phyloP scores from a whole-genome alignment of 148 eudicot species.

The Spergularia marina region DNA sequence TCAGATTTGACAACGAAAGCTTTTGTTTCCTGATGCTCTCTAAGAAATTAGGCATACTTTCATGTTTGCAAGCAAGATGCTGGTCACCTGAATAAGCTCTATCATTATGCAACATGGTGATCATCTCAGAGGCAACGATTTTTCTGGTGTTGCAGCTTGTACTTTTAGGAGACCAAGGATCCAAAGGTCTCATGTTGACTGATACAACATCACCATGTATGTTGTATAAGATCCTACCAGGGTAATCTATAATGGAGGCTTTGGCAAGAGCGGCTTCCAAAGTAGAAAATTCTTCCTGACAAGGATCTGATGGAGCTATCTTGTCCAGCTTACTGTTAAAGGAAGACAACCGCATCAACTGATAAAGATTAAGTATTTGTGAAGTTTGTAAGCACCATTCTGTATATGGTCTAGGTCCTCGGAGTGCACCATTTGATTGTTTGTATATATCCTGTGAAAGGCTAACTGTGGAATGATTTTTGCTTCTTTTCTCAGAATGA shows the following conservation, averaged over 20 bases:
- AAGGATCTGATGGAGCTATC: slow-evolving; percentile 10
- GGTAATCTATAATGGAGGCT: too few species aligned
- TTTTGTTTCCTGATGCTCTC: slow-evolving; percentile 27
- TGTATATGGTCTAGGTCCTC: slow-evolving; percentile 9
- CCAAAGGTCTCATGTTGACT: slow-evolving; percentile 8
- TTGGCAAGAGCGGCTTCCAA: slow-evolving; percentile 17
- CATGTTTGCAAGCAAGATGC: slow-evolving; percentile 24
- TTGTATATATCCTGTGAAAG: slow-evolving; percentile 22
- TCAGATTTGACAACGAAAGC: slow-evolving; percentile 20
- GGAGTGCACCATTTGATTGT: slow-evolving; percentile 20
- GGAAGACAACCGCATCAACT: slow-evolving; percentile 18
- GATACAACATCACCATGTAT: slow-evolving; percentile 6
- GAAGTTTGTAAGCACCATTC: slow-evolving; percentile 15
- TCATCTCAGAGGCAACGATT: slow-evolving; percentile 12
- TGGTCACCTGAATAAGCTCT: slow-evolving; percentile 19
- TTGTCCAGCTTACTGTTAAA: slow-evolving; percentile 19
- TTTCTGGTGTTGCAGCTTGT: slow-evolving; percentile 6
- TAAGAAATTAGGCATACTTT: slow-evolving; percentile 15
- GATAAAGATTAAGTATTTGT: slow-evolving; percentile 13
- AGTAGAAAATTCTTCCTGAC: slow-evolving; percentile 16
- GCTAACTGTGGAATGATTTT: slow-evolving; percentile 15
- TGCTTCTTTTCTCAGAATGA: slow-evolving; percentile 17
- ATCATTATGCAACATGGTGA: slow-evolving; percentile 7
- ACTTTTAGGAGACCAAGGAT: slow-evolving; percentile 10
- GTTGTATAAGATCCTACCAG: slow-evolving; percentile 5